Base-by-base conservation (phyloP, 106 monocot species). In the Triglochin maritima region DNA sequence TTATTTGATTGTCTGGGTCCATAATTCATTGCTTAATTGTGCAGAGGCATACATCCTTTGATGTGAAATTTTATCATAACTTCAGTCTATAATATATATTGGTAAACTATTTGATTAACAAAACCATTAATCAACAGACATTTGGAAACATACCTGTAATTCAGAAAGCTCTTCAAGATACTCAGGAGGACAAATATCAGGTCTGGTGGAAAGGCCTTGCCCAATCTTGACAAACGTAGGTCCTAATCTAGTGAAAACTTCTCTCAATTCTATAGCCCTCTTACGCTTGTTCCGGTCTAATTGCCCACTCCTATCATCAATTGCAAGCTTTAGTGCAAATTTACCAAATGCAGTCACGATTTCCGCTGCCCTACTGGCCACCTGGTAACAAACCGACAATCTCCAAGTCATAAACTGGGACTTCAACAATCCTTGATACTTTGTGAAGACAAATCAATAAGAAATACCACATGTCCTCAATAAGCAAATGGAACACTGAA, bases 181-280 rank as follows among this genome's bases (percentile, higher is more conserved):
- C 74, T 91, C 96, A 0, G 88, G 91, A 49, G 96, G 96, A 75
- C 96, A 98, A 71, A 98, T 80, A 56, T 98, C 96, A 2, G 96
- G 96, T 56, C 96, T 78, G n/a, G 96, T 98, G 44, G 91, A 91
- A 51, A 98, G 78, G 0, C 96, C 91, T 82, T 98, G 96, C 15
- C 96, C 96, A n/a, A 98, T 88, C 79, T 98, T 98, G 42, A 98
- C 96, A 51, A 98, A 98, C 6, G 96, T 92, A 2, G 96, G 88
- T 6, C 96, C 96, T 70, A 98, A 61, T 48, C 81, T 74, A 2
- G 88, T 98, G 43, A 98, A 84, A 10, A 82, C 82, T 11, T 41
- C 62, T 49, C 80, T 65, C 11, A 98, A 76, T 71, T 91, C 83
- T 50, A 50, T 80, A 4, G 96, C 96, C 66, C 96, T 77, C 61